Percentiles rank a stretch among this genome's conserved stretches.
Conservation (phyloP, 2,329 filamentous ascomycete genomes). For the Cercospora berteroae region DNA sequence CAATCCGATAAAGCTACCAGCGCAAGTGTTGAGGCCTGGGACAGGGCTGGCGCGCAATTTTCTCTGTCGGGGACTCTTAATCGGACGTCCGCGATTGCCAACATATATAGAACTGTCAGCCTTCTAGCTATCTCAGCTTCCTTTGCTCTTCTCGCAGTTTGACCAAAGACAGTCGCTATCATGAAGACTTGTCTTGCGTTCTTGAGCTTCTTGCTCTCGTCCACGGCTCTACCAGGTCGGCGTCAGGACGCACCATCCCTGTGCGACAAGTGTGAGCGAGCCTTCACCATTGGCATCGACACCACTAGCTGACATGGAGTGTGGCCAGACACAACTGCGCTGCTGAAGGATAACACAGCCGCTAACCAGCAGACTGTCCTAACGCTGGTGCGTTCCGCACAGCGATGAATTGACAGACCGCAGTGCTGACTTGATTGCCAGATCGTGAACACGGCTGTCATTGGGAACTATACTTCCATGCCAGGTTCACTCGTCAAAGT, state of each 20-base stretch:
- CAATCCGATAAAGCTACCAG: neutral
- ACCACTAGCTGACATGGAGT: neutral
- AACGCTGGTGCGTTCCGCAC: conserved; percentile 40
- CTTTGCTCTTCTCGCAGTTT: neutral
- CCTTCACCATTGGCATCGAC: too few species aligned
- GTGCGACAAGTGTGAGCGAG: conserved; percentile 10
- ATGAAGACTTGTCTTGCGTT: neutral
- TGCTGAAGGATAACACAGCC: conserved; percentile 59
- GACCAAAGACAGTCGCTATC: neutral
- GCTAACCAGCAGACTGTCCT: conserved; percentile 57
- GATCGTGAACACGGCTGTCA: conserved; percentile 62
- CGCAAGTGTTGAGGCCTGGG: neutral
- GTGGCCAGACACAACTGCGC: conserved; percentile 50
- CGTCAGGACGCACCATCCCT: neutral
- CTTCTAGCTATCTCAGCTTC: neutral
- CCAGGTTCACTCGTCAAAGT: conserved; percentile 37
- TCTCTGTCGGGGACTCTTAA: neutral
- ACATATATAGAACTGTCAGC: neutral
- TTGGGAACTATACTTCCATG: conserved; percentile 44
- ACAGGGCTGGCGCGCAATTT: neutral
- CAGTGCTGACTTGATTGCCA: neutral
- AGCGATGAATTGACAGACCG: neutral
- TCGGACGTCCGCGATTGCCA: neutral
- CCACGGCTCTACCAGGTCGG: neutral
- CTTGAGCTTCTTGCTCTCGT: conserved; percentile 2